Evolutionary conservation across 1,139 yeast species (phyloP), one percentile per base, ranked within the genome.

Genomic region (Meyerozyma guilliermondii): DNA sequence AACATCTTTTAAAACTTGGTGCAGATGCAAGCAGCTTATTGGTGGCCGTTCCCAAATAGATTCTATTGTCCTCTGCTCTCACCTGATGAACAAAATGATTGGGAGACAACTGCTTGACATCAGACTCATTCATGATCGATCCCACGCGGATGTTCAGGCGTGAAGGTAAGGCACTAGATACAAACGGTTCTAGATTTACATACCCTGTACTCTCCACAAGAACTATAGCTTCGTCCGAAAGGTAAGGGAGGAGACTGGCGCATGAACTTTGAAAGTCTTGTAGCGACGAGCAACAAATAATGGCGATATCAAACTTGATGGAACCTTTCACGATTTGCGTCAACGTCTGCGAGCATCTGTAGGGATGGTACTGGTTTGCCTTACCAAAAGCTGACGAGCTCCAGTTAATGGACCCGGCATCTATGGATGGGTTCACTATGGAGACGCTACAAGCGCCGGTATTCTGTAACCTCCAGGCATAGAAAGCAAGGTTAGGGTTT

Each of bases 121-220:
- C 91, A 41, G 76, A 69, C 55, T 81, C 87, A 41, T 81, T 75
- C 77, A 84, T 74, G 35, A 83, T 74, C 24, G 88, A 80, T 44
- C 80, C 68, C 10, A 81, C 65, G 14, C 74, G 60, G 45, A 71
- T 50, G 41, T 66, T 60, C 39, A 74, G 48, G 46, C 63, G 61
- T 28, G 58, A 52, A 6, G 62, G 59, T 38, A 66, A 59, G 43
- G 63, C 61, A 48, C 66, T 58, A 42, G 61, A 63, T 33, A 83
- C 73, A 58, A 83, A 84, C 10, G 87, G 85, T 57, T 84, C 91
- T 46, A 85, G 60, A 55, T 82, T 83, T 42, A 85, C 76, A 56
- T 78, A 84, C 6, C 87, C 87, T 1, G 87, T 78, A 44, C 83
- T 76, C 60, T 85, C 94, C 36, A 84, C 63, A 26, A 84, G 65